phyloP scores from a whole-genome alignment of 306 rosid species.

The Bauhinia variegata region DNA sequence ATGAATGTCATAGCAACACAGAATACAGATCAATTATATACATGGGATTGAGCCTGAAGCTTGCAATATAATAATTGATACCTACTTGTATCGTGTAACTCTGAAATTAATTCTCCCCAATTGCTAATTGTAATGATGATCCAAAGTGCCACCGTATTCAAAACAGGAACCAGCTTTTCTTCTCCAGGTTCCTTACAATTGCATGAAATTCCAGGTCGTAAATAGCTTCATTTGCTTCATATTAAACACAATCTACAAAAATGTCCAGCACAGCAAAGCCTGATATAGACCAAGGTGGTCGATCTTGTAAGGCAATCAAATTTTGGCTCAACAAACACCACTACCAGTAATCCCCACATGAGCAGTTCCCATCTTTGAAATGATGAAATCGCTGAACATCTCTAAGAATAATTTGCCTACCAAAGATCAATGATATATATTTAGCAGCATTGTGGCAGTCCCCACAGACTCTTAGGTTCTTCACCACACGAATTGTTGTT shows the following conservation, averaged over 20 bases:
- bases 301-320: not conserved
- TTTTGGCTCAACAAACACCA: slow-evolving; percentile 24
- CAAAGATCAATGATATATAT: slow-evolving; percentile 65
- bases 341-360: slow-evolving; percentile 93
- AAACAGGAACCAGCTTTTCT: slow-evolving; percentile 3
- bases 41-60: slow-evolving; percentile 27
- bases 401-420: slow-evolving; percentile 71
- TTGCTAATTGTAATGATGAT: slow-evolving; percentile 14
- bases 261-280: not conserved
- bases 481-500: slow-evolving; percentile 72
- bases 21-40: not conserved
- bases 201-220: not conserved
- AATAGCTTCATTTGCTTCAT: not conserved
- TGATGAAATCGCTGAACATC: slow-evolving; percentile 86
- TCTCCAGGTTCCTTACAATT: slow-evolving; percentile 5
- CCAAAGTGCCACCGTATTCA: not conserved
- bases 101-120: not conserved
- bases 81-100: slow-evolving; percentile 13
- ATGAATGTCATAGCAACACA: not conserved
- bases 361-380: slow-evolving; percentile 78
- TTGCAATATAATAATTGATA: not conserved
- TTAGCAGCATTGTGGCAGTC: slow-evolving; percentile 86
- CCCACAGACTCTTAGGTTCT: slow-evolving; percentile 80
- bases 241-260: not conserved
- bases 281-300: not conserved